phyloP scores from a whole-genome alignment of 2,329 filamentous ascomycete genomes.

The Ophiobolus disseminans region DNA sequence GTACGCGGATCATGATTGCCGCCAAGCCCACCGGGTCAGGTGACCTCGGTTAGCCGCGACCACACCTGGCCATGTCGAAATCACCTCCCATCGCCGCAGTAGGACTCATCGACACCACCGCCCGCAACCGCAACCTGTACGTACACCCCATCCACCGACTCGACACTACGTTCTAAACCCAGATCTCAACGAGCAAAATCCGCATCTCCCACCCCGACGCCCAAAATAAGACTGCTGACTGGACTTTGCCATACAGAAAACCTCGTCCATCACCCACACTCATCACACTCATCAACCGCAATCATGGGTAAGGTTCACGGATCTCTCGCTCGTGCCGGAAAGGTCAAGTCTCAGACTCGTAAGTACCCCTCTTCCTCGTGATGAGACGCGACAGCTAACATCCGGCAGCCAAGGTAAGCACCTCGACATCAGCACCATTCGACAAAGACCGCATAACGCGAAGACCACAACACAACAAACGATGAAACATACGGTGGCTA shows the following conservation, averaged over 20 bases:
- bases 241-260: slow-evolving; percentile 43
- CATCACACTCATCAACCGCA: slow-evolving; percentile 53
- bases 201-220: slow-evolving; percentile 1
- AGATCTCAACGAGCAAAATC: slow-evolving; percentile 11
- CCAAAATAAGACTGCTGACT: slow-evolving; percentile 30
- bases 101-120: slow-evolving; percentile 43
- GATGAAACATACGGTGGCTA: slow-evolving; percentile 34
- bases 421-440: slow-evolving; percentile 1
- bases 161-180: slow-evolving; percentile 6
- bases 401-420: slow-evolving; percentile 36
- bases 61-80: slow-evolving; percentile 37
- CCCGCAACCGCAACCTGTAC: slow-evolving; percentile 44
- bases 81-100: slow-evolving; percentile 32
- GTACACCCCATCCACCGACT: slow-evolving; percentile 43
- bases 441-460: too few species aligned
- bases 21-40: slow-evolving; percentile 28
- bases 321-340: slow-evolving; percentile 93
- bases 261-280: slow-evolving; percentile 30
- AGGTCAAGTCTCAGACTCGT: slow-evolving; percentile 76
- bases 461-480: too few species aligned
- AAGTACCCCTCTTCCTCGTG: slow-evolving; percentile 16
- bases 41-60: slow-evolving; percentile 34
- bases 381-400: slow-evolving; percentile 21
- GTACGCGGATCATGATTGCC: background rate
- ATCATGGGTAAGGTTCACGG: slow-evolving; percentile 94